Evolutionary conservation across 768 basidiomycete species (phyloP), one percentile per base, ranked within the genome.

Genomic region (Phylloporus sp.): DNA sequence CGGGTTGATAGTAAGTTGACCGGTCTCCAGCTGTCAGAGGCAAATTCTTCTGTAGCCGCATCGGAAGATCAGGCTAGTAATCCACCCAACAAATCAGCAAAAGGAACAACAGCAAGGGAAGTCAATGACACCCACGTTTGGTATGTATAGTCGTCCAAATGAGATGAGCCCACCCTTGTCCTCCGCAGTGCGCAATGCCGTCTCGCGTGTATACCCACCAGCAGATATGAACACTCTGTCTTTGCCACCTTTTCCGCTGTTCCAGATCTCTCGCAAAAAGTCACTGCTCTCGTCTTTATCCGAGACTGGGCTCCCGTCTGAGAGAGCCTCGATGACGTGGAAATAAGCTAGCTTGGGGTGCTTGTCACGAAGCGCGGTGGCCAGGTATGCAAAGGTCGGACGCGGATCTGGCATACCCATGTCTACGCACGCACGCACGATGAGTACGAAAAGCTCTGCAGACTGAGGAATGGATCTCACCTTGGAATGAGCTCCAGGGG

Each of bases 351-450:
- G 61, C 9, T 64, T 53, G 1, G 59, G 55, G 20, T 60, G 49
- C 20, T 68, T 67, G 38, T 62, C 54, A n/a, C 58, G 61, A 23
- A 86, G 52, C 36, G 73, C 48, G 5, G 67, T 47, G 20, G 79
- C 73, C 29, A 85, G 55, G 63, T 84, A 73, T 0, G 70, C 55
- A 68, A 80, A 87, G 9, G 78, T 78, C 0, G 82, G 79, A n/a
- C n/a, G n/a, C n/a, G n/a, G n/a, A n/a, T n/a, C n/a, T n/a, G n/a
- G n/a, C n/a, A n/a, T n/a, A n/a, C 4, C 74, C 80, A 85, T 80
- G 39, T 72, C 76, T 76, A 10, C 9, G 22, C 8, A 27, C 11
- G 10, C n/a, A 55, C 6, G 40, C 63, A 1, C 20, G 58, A 28
- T 46, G 26, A 39, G 22, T 9, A 12, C 23, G 13, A n/a, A 5